Evolutionary conservation across 352 stramenopile species (phyloP), one percentile per base, ranked within the genome.

Genomic region (Albugo candida): DNA sequence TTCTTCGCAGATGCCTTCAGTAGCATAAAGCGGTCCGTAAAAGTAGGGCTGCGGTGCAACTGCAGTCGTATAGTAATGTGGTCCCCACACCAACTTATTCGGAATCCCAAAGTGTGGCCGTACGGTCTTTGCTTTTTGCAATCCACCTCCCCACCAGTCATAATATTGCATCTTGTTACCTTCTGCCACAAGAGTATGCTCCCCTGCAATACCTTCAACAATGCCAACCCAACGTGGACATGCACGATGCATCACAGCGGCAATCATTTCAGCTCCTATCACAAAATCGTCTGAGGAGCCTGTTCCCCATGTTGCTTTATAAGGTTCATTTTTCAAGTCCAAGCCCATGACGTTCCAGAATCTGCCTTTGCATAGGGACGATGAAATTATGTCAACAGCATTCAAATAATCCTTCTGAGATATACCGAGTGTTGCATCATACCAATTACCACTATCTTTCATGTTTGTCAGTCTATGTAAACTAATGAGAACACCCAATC

Each of bases 271-370:
- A 13, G 57, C 60, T 2, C 76, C 76, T 2, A 64, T 27, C 11
- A 78, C 63, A 41, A 83, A 88, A 47, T 88, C 76, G n/a, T 60
- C 51, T 11, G 73, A 61, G 13, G 65, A 56, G 1, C 70, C 76
- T 1, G 68, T 81, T 5, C 76, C 76, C 76, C 76, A 89, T 39
- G 70, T 67, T 2, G 71, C 70, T 11, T 55, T 60, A 36, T 75
- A 52, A 11, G 76, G 76, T 43, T 86, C 76, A 47, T 89, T 89
- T 48, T 89, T 89, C 11, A 89, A 52, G 46, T 89, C 76, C 1
- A 88, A 49, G 0, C 76, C 76, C 42, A 88, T 68, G 44, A 88
- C 58, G 49, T 88, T 88, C 76, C 76, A 89, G 51, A 85, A 86
- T 3, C 71, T 51, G 14, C 68, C 16, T 8, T 55, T 53, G 44